Base-by-base conservation (phyloP, 305 asterid genomes). In the Coffea humblotiana region DNA sequence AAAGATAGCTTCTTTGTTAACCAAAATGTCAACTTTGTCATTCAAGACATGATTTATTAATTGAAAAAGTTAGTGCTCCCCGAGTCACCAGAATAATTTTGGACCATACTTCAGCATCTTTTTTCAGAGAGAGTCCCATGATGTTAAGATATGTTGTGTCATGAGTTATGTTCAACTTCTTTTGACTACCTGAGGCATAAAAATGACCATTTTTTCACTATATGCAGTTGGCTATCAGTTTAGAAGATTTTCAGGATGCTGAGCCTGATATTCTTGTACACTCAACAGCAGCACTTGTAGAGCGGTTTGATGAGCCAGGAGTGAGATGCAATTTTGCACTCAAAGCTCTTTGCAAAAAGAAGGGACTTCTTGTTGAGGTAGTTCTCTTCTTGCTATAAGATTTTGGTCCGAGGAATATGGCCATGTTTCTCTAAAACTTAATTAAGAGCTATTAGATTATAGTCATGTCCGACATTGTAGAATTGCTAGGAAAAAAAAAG, bases 261-360 rank as follows among this genome's bases (percentile, higher is more conserved):
- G 94, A 90, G 77, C 97, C 97, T 19, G 97, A 93, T 83, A 86
- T 87, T 87, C 97, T 93, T 69, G 93, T 86, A 80, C 91, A 90
- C 83, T 91, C 94, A 68, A 76, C 35, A 47, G 91, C 92, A 76
- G 85, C 89, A 77, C 90, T 91, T 76, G 61, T 91, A 45, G 88
- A 88, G 81, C 89, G 86, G 71, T 88, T 87, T 81, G 77, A 79
- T 77, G 86, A 86, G 84, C 86, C 75, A 45, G 92, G 88, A 79
- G 75, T 84, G 12, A 86, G 82, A 83, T 86, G 82, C 86, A 87
- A 81, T 81, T 84, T 77, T 86, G 97, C 93, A 9, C 97, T 93
- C 80, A 88, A 86, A 89, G 90, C 92, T 75, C 93, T 93, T 78
- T 93, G 97, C 89, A 90, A 86, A 83, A 91, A 91, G 90, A 93